These are phyloP conservation scores for Malus sieversii DNA, from an alignment of 306 rosid species.

Conservation along the genomic window DNA sequence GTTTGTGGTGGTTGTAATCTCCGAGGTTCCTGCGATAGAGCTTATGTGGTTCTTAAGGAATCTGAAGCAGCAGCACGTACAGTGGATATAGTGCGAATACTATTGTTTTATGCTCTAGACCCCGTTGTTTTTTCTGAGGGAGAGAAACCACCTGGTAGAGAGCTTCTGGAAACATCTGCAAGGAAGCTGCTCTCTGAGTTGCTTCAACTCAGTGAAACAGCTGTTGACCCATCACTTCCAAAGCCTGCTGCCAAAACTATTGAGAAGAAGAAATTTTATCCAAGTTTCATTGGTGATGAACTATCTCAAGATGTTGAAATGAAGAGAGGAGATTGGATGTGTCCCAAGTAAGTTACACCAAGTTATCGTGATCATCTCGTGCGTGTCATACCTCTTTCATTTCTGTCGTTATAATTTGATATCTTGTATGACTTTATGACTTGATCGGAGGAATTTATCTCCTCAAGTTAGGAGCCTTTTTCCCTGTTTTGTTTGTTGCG, in stretches of 20 bases:
- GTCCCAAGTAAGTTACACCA: constrained; percentile 62
- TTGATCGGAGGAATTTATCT: background rate
- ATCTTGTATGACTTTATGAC: background rate
- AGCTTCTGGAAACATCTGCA: constrained; percentile 58
- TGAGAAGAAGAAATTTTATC: constrained; percentile 18
- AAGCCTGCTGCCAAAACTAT: constrained; percentile 27
- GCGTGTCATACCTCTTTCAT: background rate
- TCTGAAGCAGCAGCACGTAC: constrained; percentile 68
- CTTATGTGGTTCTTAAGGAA: constrained; percentile 66
- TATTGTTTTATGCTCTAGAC: constrained; percentile 69
- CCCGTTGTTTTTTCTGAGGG: constrained; percentile 62
- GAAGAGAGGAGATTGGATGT: constrained; percentile 85
- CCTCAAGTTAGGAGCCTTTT: background rate
- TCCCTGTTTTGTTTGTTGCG: background rate
- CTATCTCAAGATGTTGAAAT: constrained; percentile 40
- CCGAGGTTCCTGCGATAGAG: constrained; percentile 87
- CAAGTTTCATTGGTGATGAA: constrained; percentile 13
- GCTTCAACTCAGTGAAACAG: constrained; percentile 52
- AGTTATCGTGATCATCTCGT: constrained; percentile 4
- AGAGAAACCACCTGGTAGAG: constrained; percentile 61
- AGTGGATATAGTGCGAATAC: constrained; percentile 78
- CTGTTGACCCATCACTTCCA: constrained; percentile 40
- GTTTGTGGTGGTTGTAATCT: constrained; percentile 78
- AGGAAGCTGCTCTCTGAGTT: constrained; percentile 70
- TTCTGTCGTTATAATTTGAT: background rate